Percentiles rank a stretch among this genome's conserved stretches.
These are phyloP conservation scores for Suillus cothurnatus DNA, from an alignment of 768 basidiomycete species.

Conservation along the genomic window DNA sequence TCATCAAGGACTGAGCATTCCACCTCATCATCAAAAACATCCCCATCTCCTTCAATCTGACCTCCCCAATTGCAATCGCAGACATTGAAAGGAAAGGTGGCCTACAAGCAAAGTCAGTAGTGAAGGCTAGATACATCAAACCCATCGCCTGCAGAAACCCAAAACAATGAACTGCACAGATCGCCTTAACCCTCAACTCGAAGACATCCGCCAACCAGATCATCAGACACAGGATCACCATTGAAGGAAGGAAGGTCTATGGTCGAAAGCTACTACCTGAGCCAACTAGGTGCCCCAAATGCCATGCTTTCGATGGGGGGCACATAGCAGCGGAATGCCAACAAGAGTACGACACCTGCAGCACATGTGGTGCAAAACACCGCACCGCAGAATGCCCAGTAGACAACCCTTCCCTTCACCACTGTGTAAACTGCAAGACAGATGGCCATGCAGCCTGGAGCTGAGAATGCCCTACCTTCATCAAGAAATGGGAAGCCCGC, in stretches of 20 bases:
- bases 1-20: conserved; percentile 4
- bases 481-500: background rate
- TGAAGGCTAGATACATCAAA: no score
- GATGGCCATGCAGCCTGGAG: no score
- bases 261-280: no score
- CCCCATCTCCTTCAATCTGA: conserved; percentile 19
- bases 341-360: background rate
- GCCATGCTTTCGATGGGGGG: conserved; percentile 3
- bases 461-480: conserved; percentile 17
- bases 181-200: no score
- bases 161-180: no score
- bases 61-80: background rate
- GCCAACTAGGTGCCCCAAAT: background rate
- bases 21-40: conserved; percentile 23
- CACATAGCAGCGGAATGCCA: conserved; percentile 10
- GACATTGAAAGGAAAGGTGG: conserved; percentile 20
- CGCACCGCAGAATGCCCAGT: background rate
- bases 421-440: no score
- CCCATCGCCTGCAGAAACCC: no score
- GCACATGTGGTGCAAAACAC: conserved; percentile 4
- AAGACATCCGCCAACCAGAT: no score
- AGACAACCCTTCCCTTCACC: background rate
- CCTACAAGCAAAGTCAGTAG: no score
- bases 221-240: no score
- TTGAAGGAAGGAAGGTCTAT: no score